Conservation (phyloP, 805 yeast species). For the Ogataea pilisensis region DNA sequence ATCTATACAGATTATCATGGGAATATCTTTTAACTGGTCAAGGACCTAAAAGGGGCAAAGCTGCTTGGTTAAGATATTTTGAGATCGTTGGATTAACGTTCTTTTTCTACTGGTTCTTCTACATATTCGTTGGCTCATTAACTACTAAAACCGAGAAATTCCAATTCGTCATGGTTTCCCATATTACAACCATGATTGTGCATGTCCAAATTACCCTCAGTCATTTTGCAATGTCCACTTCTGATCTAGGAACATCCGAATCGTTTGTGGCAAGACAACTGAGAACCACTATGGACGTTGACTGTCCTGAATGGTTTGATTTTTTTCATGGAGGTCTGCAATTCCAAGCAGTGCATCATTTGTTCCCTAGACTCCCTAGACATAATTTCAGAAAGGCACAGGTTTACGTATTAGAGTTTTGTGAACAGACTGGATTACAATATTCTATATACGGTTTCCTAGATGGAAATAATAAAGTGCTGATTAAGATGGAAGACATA, state of each 20-base stretch:
- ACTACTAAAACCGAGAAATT: constrained; percentile 52
- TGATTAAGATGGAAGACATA: constrained; percentile 64
- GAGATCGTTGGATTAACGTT: constrained; percentile 67
- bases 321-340: constrained; percentile 90
- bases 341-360: constrained; percentile 86
- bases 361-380: constrained; percentile 85
- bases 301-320: constrained; percentile 90
- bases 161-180: constrained; percentile 65
- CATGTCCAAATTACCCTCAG: constrained; percentile 89
- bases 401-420: constrained; percentile 65
- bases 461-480: constrained; percentile 69
- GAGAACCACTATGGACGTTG: constrained; percentile 92
- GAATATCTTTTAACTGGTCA: constrained; percentile 65
- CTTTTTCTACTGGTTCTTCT: constrained; percentile 82
- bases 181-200: constrained; percentile 81
- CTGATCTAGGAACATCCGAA: constrained; percentile 78
- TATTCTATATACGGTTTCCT: constrained; percentile 84
- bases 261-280: constrained; percentile 75
- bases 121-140: constrained; percentile 51
- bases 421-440: constrained; percentile 69
- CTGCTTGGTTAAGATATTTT: constrained; percentile 80
- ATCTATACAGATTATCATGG: constrained; percentile 80
- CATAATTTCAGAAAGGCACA: constrained; percentile 81
- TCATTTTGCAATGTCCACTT: constrained; percentile 91
- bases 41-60: constrained; percentile 78